Evolutionary conservation across 805 yeast genomes (phyloP), one percentile per base, ranked within the genome.

Genomic region (Metschnikowia drakensbergensis): DNA sequence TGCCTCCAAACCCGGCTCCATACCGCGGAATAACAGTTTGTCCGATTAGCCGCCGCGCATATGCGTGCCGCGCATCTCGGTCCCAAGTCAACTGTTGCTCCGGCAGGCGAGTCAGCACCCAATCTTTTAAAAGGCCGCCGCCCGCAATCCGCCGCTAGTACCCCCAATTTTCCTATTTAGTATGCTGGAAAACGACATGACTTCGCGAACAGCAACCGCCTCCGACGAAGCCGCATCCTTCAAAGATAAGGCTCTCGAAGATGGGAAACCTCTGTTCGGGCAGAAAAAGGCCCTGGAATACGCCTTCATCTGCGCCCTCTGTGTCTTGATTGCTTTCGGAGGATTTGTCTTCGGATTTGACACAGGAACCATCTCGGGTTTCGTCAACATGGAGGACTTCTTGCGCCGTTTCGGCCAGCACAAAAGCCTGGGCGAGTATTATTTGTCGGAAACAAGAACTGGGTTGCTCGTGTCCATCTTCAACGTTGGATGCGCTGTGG

Each of bases 281-380:
- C 40, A 49, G 10, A 54, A 56, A 50, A 47, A 46, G 6, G 53
- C 51, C 28, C 42, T 45, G 28, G 57, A 54, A 33, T 67, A 71
- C 48, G 32, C 63, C 6, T 54, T 64, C 23, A 66, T 69, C 60
- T 45, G 68, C 65, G 28, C 65, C 9, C 66, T 70, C 49, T 82
- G 88, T 65, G 57, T 74, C n/a, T 58, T 79, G 46, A 79, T 84
- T 54, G 86, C 88, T 30, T 84, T 84, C 54, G 89, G 88, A 69
- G 91, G 90, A 41, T 84, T 81, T 62, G 83, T 84, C 39, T 84
- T 82, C 60, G 90, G 90, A 51, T 84, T 84, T 77, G 90, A 84
- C 71, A 84, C 88, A 45, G 90, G 89, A 71, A 83, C 89, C 54
- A 79, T 83, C 65, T 82, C 86, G 36, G 88, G 88, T 55, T 81